phyloP scores from a whole-genome alignment of 352 stramenopile genomes.

The Phytophthora chlamydospora region DNA sequence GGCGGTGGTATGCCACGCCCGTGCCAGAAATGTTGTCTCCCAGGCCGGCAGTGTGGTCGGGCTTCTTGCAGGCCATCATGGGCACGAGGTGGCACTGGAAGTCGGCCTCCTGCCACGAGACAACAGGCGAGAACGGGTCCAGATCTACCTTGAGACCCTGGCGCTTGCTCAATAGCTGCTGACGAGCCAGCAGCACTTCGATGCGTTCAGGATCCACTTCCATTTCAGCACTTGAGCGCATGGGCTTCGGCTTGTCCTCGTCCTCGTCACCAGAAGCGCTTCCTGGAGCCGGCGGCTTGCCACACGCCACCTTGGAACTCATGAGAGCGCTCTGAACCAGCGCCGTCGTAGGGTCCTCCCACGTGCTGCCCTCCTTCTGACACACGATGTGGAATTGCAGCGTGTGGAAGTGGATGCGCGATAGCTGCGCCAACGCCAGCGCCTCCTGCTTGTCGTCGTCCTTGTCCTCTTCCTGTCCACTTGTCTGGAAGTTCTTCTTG shows the following conservation, averaged over 20 bases:
- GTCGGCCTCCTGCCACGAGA: constrained; percentile 73
- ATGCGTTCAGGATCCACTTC: constrained; percentile 77
- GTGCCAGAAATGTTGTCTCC: constrained; percentile 89
- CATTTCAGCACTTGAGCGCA: constrained; percentile 69
- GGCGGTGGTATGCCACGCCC: constrained; percentile 78
- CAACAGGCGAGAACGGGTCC: constrained; percentile 69
- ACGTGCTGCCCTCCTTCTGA: constrained; percentile 64
- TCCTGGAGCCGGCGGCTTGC: constrained; percentile 51
- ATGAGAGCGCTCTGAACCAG: constrained; percentile 81
- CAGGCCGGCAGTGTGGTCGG: constrained; percentile 79
- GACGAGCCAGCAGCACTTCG: constrained; percentile 61
- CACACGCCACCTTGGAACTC: constrained; percentile 84
- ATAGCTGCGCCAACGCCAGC: constrained; percentile 66
- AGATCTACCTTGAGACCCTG: constrained; percentile 62
- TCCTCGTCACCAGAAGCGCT: constrained; percentile 10
- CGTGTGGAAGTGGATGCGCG: constrained; percentile 87
- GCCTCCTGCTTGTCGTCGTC: constrained; percentile 28
- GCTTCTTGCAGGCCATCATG: constrained; percentile 85
- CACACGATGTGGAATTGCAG: constrained; percentile 90
- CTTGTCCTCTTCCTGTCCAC: constrained; percentile 21
- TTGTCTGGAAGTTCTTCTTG: constrained; percentile 45
- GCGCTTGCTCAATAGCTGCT: constrained; percentile 62
- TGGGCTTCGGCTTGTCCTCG: constrained; percentile 26
- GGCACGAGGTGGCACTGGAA: constrained; percentile 81
- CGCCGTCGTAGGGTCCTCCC: constrained; percentile 72